phyloP scores from a whole-genome alignment of 78 protist genomes.

The Polysphondylium violaceum region DNA sequence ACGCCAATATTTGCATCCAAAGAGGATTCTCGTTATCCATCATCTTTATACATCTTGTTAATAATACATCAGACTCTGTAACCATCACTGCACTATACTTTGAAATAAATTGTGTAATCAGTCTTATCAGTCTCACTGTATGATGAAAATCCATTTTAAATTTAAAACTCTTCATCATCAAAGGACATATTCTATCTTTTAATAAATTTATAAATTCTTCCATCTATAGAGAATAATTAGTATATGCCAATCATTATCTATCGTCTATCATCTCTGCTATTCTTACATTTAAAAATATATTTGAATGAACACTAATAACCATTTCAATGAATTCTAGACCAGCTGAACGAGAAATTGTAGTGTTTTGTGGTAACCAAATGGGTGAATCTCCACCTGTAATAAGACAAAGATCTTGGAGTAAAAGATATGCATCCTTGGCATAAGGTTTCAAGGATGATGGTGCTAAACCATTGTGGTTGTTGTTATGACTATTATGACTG shows the following conservation, averaged over 20 bases:
- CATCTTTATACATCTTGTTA: constrained; percentile 56
- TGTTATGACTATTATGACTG: neutral
- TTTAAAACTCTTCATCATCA: constrained; percentile 68
- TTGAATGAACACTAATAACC: constrained; percentile 51
- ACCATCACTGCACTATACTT: constrained; percentile 63
- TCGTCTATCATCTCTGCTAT: neutral
- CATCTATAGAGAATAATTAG: constrained; percentile 9
- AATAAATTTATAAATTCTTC: constrained; percentile 74
- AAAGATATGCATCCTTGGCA: constrained; percentile 62
- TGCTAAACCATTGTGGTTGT: neutral
- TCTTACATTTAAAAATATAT: constrained; percentile 29
- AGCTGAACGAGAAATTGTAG: constrained; percentile 49
- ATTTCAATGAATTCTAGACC: constrained; percentile 79
- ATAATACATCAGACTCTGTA: constrained; percentile 74
- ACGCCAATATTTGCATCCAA: constrained; percentile 75
- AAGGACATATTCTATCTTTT: constrained; percentile 80
- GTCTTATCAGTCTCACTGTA: constrained; percentile 69
- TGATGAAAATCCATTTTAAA: constrained; percentile 70
- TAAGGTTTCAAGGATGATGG: constrained; percentile 44
- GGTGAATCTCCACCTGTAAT: constrained; percentile 73
- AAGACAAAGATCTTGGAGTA: constrained; percentile 63
- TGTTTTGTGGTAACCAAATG: constrained; percentile 54
- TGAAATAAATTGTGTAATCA: constrained; percentile 77
- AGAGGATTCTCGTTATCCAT: constrained; percentile 53
- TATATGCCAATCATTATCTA: neutral